Evolutionary conservation across 208 protist genomes (phyloP).

Genomic region (Leishmania aethiopica): DNA sequence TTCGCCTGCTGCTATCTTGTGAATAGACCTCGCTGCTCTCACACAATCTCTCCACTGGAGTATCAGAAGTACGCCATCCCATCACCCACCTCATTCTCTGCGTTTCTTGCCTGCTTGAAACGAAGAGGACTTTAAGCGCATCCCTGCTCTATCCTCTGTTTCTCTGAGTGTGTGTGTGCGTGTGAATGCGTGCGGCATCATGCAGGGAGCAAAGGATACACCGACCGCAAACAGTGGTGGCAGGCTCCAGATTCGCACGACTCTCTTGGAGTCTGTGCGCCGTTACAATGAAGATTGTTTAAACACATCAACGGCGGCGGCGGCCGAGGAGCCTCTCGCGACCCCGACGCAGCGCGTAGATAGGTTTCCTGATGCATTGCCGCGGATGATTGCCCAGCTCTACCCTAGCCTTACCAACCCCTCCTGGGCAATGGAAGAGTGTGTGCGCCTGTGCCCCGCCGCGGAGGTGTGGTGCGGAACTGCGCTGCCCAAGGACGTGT

Average conservation of each 20-base stretch:
- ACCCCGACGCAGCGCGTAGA: slow-evolving; percentile 1
- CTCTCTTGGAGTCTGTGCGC: slow-evolving; percentile 15
- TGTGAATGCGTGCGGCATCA: not conserved
- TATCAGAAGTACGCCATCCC: not conserved
- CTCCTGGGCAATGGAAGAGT: slow-evolving; percentile 87
- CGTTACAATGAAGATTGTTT: slow-evolving; percentile 5
- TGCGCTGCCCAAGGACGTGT: slow-evolving; percentile 55
- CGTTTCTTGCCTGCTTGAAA: not conserved
- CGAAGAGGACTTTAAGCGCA: not conserved
- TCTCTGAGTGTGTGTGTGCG: not conserved
- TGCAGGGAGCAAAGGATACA: not conserved
- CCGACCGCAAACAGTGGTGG: not conserved
- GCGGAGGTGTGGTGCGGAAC: slow-evolving; percentile 62
- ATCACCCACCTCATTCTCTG: not conserved
- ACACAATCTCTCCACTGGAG: not conserved
- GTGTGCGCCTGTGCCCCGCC: slow-evolving; percentile 46
- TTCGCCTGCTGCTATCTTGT: not conserved
- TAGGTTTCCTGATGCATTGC: slow-evolving; percentile 12
- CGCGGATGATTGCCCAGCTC: slow-evolving; percentile 14
- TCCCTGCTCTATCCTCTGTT: not conserved
- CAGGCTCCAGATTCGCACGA: slow-evolving; percentile 14
- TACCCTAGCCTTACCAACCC: slow-evolving; percentile 37
- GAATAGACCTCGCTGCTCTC: not conserved
- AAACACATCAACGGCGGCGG: not conserved
- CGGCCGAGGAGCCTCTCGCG: not conserved